Conservation (phyloP, 345 rosid species). For the Raphanus raphanistrum region DNA sequence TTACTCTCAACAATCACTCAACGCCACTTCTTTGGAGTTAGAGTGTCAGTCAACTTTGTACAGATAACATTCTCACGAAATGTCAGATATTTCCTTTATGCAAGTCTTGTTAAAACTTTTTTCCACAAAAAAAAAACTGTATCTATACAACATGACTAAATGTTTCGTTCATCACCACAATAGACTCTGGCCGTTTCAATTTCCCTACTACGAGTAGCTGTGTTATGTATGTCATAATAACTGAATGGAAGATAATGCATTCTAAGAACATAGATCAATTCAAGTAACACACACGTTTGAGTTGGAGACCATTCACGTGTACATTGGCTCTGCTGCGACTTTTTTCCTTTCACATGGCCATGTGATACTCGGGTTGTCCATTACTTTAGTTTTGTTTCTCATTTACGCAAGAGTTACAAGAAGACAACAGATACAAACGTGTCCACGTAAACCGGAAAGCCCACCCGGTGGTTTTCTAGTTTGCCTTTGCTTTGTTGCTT, state of each 20-base stretch:
- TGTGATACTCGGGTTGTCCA: background rate
- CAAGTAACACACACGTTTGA: background rate
- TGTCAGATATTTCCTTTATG: constrained; percentile 3
- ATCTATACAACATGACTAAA: constrained; percentile 3
- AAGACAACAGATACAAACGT: constrained; percentile 19
- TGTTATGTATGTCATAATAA: background rate
- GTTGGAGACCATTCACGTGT: background rate
- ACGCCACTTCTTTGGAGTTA: background rate
- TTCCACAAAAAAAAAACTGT: constrained; percentile 9
- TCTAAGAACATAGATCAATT: background rate
- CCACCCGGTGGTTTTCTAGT: constrained; percentile 25
- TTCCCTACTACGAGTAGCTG: background rate
- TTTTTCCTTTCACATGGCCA: background rate
- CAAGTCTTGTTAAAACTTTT: constrained; percentile 25
- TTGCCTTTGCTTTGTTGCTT: constrained; percentile 32
- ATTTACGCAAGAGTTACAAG: background rate
- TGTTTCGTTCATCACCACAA: background rate
- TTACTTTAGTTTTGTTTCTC: background rate
- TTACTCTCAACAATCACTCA: background rate
- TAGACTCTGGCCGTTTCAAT: background rate
- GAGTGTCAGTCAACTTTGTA: constrained; percentile 31
- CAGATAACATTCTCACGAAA: constrained; percentile 20
- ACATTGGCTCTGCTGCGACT: background rate
- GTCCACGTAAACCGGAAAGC: constrained; percentile 38
- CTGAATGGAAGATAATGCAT: background rate